Percentiles rank a stretch among this genome's conserved stretches.
Evolutionary conservation across 495 filamentous ascomycete species (phyloP).

Genomic region (Penicillium pancosmium): DNA sequence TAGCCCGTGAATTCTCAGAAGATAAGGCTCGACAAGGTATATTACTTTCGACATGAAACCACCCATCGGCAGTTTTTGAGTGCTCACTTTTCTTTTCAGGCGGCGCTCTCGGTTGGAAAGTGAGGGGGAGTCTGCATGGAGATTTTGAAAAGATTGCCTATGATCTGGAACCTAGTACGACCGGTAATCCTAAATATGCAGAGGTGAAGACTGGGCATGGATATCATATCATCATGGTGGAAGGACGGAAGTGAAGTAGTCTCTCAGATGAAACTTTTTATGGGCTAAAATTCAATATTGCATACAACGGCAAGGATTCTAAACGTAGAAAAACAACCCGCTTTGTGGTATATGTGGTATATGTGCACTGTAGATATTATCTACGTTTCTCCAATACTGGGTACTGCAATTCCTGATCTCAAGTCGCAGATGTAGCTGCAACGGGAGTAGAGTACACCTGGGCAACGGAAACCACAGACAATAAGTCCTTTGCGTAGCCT

Average conservation of each 20-base stretch:
- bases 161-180: constrained; percentile 74
- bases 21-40: constrained; percentile 84
- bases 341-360: no score
- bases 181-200: constrained; percentile 71
- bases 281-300: background rate
- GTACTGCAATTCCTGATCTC: no score
- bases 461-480: no score
- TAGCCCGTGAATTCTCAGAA: constrained; percentile 82
- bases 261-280: background rate
- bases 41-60: constrained; percentile 11
- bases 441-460: no score
- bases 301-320: background rate
- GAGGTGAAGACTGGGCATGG: constrained; percentile 84
- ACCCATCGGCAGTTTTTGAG: background rate
- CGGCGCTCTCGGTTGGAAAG: constrained; percentile 83
- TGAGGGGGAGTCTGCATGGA: constrained; percentile 68
- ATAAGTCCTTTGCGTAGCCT: no score
- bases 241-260: constrained; percentile 61
- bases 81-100: constrained; percentile 46
- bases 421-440: no score
- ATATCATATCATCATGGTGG: constrained; percentile 95
- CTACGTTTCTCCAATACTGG: no score
- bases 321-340: no score
- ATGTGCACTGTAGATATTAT: no score
- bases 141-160: constrained; percentile 84